Evolutionary conservation across 1,284 basidiomycete genomes (phyloP), one percentile per base, ranked within the genome.

Genomic region (Gomphus sp.): DNA sequence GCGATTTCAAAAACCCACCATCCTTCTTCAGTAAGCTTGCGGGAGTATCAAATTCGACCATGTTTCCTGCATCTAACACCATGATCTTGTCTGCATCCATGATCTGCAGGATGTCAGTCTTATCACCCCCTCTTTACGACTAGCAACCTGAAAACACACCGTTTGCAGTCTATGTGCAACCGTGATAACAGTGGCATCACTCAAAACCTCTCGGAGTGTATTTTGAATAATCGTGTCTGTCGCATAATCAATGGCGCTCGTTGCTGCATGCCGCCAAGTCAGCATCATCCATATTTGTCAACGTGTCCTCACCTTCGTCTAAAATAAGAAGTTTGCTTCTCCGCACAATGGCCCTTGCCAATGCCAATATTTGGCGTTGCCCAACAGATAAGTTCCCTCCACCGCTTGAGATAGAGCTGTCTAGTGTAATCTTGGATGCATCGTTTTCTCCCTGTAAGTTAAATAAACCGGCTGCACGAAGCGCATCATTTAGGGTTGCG

Each of bases 131-230:
- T 43, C 3, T 7, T n/a, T 36, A n/a, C 9, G 18, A n/a, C 25
- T 16, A 36, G 41, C 16, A 37, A 10, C 34, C 5, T 31, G 28
- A 31, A 11, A 11, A 28, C 37, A 36, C 22, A 55, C 53, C 0
- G 84, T 87, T 37, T 85, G 78, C 58, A 87, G 70, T 10, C 85
- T 77, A 69, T 87, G 85, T n/a, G 85, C 85, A 59, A 87, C 84
- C 0, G 85, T 87, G 28, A 87, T 74, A 45, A 87, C 81, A 0
- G 85, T 87, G 63, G 79, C 81, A 52, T 80, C 76, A 31, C 65
- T 60, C 56, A 87, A 83, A 70, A 85, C 82, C 9, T 80, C 84
- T 60, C 64, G 56, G 9, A 68, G 58, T 36, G 67, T 66, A 11
- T 58, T 60, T 58, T 71, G 69, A 33, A 71, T 69, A 37, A 66